Evolutionary conservation across 805 yeast species (phyloP).

Genomic region (Pichia nakasei): DNA sequence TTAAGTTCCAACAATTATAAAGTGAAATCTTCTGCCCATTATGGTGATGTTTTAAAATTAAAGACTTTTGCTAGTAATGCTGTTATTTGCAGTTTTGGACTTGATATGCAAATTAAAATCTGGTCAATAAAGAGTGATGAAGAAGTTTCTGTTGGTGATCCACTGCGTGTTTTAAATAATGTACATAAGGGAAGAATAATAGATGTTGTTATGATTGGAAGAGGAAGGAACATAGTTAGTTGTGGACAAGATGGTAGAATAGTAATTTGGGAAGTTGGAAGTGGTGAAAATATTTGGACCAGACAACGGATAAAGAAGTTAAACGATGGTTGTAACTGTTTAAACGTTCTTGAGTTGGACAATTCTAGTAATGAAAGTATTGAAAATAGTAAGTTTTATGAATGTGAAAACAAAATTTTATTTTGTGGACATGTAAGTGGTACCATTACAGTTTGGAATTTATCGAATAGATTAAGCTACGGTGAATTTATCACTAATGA

Average conservation of each 20-base stretch:
- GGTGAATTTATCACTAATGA: slow-evolving; percentile 17
- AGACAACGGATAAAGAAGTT: slow-evolving; percentile 30
- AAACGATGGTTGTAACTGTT: slow-evolving; percentile 27
- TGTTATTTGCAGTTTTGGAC: slow-evolving; percentile 50
- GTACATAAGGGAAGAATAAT: slow-evolving; percentile 44
- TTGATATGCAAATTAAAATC: slow-evolving; percentile 49
- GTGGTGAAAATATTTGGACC: slow-evolving; percentile 36
- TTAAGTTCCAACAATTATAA: background rate
- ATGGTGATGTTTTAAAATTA: slow-evolving; percentile 34
- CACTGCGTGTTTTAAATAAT: slow-evolving; percentile 37
- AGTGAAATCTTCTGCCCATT: slow-evolving; percentile 28
- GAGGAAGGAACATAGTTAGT: slow-evolving; percentile 60
- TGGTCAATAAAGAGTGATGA: slow-evolving; percentile 37
- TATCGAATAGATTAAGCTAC: slow-evolving; percentile 18
- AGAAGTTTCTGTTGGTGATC: slow-evolving; percentile 22
- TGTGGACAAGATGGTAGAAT: slow-evolving; percentile 48
- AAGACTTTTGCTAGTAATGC: slow-evolving; percentile 55
- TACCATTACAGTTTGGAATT: slow-evolving; percentile 34
- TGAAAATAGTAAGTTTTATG: slow-evolving; percentile 31
- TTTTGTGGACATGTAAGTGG: slow-evolving; percentile 38
- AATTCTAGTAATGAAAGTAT: background rate
- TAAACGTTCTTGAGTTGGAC: slow-evolving; percentile 3
- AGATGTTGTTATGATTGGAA: slow-evolving; percentile 43
- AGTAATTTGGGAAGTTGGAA: slow-evolving; percentile 63
- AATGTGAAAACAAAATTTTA: slow-evolving; percentile 35